phyloP scores from a whole-genome alignment of 257 asterid genomes.

The Solanum paucissectum region DNA sequence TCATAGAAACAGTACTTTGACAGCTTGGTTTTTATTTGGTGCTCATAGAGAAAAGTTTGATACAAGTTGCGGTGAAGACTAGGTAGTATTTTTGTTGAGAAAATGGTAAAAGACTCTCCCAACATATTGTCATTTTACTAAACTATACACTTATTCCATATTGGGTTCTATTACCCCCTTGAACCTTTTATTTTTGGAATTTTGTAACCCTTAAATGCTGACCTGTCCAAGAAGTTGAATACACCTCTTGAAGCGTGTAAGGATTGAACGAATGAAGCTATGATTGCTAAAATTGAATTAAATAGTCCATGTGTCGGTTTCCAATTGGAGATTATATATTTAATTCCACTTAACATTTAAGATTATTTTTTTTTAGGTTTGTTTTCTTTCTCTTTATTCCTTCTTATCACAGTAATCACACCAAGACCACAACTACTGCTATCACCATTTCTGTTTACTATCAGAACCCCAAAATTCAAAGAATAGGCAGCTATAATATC shows the following conservation, averaged over 20 bases:
- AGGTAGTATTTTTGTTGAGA: not conserved
- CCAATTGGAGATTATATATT: not conserved
- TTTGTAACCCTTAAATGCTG: not conserved
- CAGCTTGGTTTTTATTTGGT: not conserved
- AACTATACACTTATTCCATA: not conserved
- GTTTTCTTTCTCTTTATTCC: not conserved
- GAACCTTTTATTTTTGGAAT: not conserved
- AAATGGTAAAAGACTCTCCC: not conserved
- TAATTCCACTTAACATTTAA: not conserved
- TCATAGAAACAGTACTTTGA: not conserved
- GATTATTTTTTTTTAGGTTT: not conserved
- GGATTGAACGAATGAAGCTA: not conserved
- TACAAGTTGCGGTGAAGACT: not conserved
- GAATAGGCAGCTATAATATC: not conserved
- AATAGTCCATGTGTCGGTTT: not conserved
- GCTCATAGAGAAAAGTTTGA: not conserved
- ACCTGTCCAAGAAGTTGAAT: not conserved
- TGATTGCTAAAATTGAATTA: not conserved
- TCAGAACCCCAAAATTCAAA: not conserved
- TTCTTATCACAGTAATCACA: not conserved
- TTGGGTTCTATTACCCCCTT: not conserved
- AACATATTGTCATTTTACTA: not conserved
- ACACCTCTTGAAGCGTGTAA: not conserved
- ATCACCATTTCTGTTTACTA: not conserved
- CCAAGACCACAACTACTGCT: not conserved